phyloP scores from a whole-genome alignment of 1,284 basidiomycete species.

The Ustilago cynodontis region DNA sequence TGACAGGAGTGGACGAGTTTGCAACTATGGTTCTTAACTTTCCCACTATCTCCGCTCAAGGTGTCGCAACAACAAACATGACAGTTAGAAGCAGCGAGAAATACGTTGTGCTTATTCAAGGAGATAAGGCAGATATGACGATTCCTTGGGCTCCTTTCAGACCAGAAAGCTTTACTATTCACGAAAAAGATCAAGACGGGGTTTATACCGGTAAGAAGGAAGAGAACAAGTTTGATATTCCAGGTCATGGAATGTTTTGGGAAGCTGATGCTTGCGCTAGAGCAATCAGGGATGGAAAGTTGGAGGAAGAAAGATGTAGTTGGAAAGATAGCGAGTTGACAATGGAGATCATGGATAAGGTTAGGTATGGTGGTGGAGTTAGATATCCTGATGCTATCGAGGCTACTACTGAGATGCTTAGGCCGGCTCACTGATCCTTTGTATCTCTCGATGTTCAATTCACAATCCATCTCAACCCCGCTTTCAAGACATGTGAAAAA shows the following conservation, averaged over 20 bases:
- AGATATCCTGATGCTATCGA: conserved; percentile 48
- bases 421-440: neutral
- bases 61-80: conserved; percentile 50
- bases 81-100: conserved; percentile 13
- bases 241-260: conserved; percentile 71
- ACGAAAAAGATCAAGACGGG: conserved; percentile 51
- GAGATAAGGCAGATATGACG: conserved; percentile 72
- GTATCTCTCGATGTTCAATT: neutral
- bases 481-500: too few relatives aligned
- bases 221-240: conserved; percentile 74
- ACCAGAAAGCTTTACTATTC: conserved; percentile 47
- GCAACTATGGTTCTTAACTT: conserved; percentile 84
- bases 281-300: conserved; percentile 80
- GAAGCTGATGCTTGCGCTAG: conserved; percentile 84
- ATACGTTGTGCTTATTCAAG: conserved; percentile 51
- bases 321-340: conserved; percentile 70
- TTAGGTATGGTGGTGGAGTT: conserved; percentile 32
- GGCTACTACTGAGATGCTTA: conserved; percentile 1
- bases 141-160: conserved; percentile 77
- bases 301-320: conserved; percentile 80
- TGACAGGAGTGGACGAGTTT: conserved; percentile 83
- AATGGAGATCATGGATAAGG: conserved; percentile 61
- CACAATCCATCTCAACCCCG: too few relatives aligned
- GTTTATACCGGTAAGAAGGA: conserved; percentile 30
- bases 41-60: conserved; percentile 69